phyloP scores from a whole-genome alignment of 2,329 filamentous ascomycete species.

The Uncinocarpus reesii region DNA sequence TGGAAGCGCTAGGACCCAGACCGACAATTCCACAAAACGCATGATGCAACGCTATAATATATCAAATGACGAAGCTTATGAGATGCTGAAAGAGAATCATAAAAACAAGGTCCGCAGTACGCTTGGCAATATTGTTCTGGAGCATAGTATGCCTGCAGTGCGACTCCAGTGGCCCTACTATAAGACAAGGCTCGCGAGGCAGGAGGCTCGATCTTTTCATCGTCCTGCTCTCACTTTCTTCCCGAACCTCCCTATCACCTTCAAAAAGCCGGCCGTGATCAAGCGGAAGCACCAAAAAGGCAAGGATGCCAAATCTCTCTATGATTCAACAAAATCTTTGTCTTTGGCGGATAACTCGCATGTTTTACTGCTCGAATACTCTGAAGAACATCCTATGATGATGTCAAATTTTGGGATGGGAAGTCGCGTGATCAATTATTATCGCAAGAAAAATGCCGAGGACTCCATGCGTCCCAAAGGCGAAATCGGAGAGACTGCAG shows the following conservation, averaged over 20 bases:
- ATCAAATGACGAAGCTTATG: conserved; percentile 92
- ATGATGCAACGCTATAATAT: conserved; percentile 82
- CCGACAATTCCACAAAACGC: conserved; percentile 60
- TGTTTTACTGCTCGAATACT: conserved; percentile 85
- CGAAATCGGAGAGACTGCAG: conserved; percentile 78
- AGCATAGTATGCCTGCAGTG: conserved; percentile 84
- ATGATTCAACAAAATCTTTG: conserved; percentile 68
- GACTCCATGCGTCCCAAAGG: conserved; percentile 65
- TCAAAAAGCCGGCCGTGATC: conserved; percentile 59
- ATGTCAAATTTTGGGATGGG: conserved; percentile 98
- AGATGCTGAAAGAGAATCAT: conserved; percentile 90
- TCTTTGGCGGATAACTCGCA: conserved; percentile 82
- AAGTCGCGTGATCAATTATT: conserved; percentile 92
- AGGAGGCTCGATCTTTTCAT: conserved; percentile 73
- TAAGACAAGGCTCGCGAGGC: conserved; percentile 64
- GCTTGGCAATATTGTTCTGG: conserved; percentile 80
- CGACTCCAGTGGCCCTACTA: conserved; percentile 95
- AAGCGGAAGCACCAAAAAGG: conserved; percentile 78
- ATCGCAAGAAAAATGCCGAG: conserved; percentile 71
- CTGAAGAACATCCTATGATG: conserved; percentile 82
- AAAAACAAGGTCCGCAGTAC: conserved; percentile 92
- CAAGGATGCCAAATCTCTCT: conserved; percentile 67
- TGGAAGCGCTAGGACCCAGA: conserved; percentile 27
- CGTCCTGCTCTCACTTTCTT: conserved; percentile 67
- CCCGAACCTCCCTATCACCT: conserved; percentile 57